Evolutionary conservation across 106 monocot species (phyloP).

Genomic region (Iris macrosiphon): DNA sequence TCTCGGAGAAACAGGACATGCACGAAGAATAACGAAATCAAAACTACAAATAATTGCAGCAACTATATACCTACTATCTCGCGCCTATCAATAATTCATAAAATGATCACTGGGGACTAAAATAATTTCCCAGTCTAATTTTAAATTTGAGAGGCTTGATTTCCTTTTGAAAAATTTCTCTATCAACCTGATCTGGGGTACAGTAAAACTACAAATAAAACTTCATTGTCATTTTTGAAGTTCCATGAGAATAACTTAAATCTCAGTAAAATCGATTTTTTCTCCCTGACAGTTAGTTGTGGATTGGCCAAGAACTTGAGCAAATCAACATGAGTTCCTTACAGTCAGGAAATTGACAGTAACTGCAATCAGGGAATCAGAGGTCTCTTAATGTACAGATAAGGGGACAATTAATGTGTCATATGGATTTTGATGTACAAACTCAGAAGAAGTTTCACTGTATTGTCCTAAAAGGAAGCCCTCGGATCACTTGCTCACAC

Average conservation of each 20-base stretch:
- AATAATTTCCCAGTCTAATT: too few species aligned
- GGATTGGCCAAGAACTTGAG: neutral
- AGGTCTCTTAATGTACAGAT: neutral
- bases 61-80: too few species aligned
- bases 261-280: neutral
- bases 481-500: neutral
- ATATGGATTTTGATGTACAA: neutral
- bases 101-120: too few species aligned
- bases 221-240: too few species aligned
- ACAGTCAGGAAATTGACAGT: neutral
- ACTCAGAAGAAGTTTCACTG: constrained; percentile 9
- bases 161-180: too few species aligned
- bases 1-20: too few species aligned
- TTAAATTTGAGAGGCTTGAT: too few species aligned
- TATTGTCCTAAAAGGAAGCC: neutral
- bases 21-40: too few species aligned
- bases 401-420: neutral
- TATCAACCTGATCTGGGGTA: too few species aligned
- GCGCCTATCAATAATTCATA: too few species aligned
- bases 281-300: neutral
- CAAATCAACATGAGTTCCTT: neutral
- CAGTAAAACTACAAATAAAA: too few species aligned
- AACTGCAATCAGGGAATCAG: neutral
- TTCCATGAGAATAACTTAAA: neutral
- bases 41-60: too few species aligned